Percentiles rank a stretch among this genome's conserved stretches.
Conservation (phyloP, 805 yeast species). For the Lachancea thermotolerans region DNA sequence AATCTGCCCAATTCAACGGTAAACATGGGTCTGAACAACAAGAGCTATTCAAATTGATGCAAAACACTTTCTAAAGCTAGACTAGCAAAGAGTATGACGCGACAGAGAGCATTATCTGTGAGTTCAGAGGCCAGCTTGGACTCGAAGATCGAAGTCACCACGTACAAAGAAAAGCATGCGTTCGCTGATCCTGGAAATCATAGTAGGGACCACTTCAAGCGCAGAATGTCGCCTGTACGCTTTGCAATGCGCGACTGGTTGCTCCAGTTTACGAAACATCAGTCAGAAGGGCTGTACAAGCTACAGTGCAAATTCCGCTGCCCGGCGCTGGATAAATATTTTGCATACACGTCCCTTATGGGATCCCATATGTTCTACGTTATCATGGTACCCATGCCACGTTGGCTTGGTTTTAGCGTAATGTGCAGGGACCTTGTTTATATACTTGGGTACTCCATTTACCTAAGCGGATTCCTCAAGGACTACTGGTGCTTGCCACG, state of each 20-base stretch:
- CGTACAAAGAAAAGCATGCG: conserved; percentile 14
- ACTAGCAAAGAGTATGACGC: not conserved
- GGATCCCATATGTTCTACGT: conserved; percentile 95
- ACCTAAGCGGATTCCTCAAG: conserved; percentile 64
- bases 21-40: no score
- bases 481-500: conserved; percentile 88
- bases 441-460: conserved; percentile 55
- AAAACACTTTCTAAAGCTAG: no score
- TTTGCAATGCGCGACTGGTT: conserved; percentile 47
- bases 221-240: conserved; percentile 49
- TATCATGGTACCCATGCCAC: conserved; percentile 74
- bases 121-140: not conserved
- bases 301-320: conserved; percentile 50
- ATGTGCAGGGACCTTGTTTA: conserved; percentile 63
- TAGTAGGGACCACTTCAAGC: conserved; percentile 57
- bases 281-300: conserved; percentile 50
- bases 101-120: not conserved
- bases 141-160: conserved; percentile 13
- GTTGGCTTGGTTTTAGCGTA: conserved; percentile 65
- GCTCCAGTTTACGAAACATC: conserved; percentile 53
- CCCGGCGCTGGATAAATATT: conserved; percentile 58
- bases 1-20: no score
- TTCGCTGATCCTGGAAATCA: conserved; percentile 68
- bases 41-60: no score
- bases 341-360: conserved; percentile 80